Conservation (phyloP, 306 rosid species). For the Pterocarpus macrocarpus region DNA sequence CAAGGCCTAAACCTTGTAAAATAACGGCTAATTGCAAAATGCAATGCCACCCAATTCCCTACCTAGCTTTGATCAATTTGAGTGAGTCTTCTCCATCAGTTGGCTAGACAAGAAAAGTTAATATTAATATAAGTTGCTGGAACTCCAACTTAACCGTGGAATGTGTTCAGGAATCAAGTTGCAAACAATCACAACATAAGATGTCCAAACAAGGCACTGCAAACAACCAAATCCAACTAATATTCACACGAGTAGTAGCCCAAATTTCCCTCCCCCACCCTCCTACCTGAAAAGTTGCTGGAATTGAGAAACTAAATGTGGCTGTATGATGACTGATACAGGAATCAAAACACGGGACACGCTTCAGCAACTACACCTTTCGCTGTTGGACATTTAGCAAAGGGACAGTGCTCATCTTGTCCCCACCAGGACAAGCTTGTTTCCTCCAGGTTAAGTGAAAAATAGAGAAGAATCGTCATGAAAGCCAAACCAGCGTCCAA, state of each 20-base stretch:
- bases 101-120: too few species aligned
- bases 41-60: too few species aligned
- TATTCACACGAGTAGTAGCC: neutral
- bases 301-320: neutral
- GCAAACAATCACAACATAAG: too few species aligned
- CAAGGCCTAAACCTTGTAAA: too few species aligned
- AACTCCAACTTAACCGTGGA: too few species aligned
- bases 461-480: conserved; percentile 65
- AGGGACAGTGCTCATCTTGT: conserved; percentile 57
- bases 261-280: neutral
- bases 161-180: too few species aligned
- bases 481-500: conserved; percentile 82
- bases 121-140: too few species aligned
- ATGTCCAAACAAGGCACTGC: too few species aligned
- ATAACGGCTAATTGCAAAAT: too few species aligned
- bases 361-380: conserved; percentile 57
- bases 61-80: too few species aligned
- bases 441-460: conserved; percentile 46
- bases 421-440: conserved; percentile 66
- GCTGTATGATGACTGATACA: neutral
- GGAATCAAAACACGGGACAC: conserved; percentile 61
- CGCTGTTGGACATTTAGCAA: conserved; percentile 71
- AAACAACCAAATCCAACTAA: neutral
- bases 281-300: too few species aligned
- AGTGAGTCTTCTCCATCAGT: too few species aligned